Conservation (phyloP, 1,284 basidiomycete species). For the Fomitiporia mediterranea region DNA sequence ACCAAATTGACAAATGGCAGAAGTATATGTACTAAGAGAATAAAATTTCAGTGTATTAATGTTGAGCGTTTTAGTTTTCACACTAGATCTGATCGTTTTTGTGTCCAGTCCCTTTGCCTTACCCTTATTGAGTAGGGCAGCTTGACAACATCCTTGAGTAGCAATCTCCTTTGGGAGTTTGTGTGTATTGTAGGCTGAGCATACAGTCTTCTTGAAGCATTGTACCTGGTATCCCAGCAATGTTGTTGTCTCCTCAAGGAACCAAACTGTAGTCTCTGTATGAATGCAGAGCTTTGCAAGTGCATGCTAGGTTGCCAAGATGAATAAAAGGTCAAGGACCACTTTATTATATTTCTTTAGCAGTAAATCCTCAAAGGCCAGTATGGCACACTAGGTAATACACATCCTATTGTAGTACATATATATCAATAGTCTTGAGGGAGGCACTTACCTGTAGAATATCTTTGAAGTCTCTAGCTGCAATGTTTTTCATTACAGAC, state of each 20-base stretch:
- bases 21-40: constrained; percentile 30
- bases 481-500: constrained; percentile 28
- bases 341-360: constrained; percentile 25
- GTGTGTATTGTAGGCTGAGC: constrained; percentile 23
- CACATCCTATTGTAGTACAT: constrained; percentile 18
- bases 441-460: constrained; percentile 31
- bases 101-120: not conserved
- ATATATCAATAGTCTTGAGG: not conserved
- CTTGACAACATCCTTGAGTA: constrained; percentile 1
- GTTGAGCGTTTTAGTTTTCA: constrained; percentile 24
- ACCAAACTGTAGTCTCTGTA: constrained; percentile 26
- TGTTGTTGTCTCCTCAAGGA: constrained; percentile 24
- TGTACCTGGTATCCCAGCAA: constrained; percentile 27
- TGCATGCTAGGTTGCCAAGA: constrained; percentile 31
- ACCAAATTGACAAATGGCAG: constrained; percentile 28
- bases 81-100: constrained; percentile 1
- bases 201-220: constrained; percentile 24
- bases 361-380: constrained; percentile 33
- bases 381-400: constrained; percentile 32
- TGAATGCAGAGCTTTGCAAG: constrained; percentile 33
- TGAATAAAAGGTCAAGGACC: constrained; percentile 29
- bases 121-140: not conserved
- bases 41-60: constrained; percentile 33
- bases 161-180: constrained; percentile 23
- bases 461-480: constrained; percentile 34